Percentiles rank a stretch among this genome's conserved stretches.
Conservation (phyloP, 108 stramenopile genomes). For the Skeletonema tropicum region DNA sequence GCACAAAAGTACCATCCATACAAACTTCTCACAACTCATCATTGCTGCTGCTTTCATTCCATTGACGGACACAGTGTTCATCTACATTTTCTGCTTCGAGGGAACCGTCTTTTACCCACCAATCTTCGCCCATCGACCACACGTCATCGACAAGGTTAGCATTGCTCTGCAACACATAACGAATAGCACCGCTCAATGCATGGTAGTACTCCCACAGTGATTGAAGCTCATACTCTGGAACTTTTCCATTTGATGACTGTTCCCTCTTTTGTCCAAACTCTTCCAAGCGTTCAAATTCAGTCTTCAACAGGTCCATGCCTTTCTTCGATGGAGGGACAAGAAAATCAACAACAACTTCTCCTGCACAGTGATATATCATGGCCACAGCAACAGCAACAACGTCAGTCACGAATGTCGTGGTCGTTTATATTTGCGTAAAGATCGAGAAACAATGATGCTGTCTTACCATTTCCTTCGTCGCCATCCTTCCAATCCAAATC, state of each 20-base stretch:
- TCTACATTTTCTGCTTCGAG: slow-evolving; percentile 9
- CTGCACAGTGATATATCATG: neutral
- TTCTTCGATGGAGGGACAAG: slow-evolving; percentile 41
- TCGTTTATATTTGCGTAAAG: no score
- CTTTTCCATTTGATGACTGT: neutral
- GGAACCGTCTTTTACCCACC: slow-evolving; percentile 43
- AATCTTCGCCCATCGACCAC: slow-evolving; percentile 27
- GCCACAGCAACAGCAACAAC: no score
- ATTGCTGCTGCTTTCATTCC: neutral
- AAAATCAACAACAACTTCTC: slow-evolving; percentile 33
- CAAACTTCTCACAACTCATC: neutral
- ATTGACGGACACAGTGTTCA: slow-evolving; percentile 18
- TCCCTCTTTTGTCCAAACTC: slow-evolving; percentile 1
- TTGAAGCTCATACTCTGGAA: slow-evolving; percentile 27
- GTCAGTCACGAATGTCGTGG: no score
- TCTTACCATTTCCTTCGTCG: neutral
- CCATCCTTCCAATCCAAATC: slow-evolving; percentile 38
- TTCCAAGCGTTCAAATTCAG: slow-evolving; percentile 24
- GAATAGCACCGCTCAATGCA: slow-evolving; percentile 35
- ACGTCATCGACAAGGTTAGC: slow-evolving; percentile 32
- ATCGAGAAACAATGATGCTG: no score
- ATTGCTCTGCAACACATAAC: slow-evolving; percentile 18
- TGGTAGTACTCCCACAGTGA: slow-evolving; percentile 39
- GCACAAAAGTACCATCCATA: no score
- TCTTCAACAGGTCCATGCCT: slow-evolving; percentile 27